These are phyloP conservation scores for Cryphonectria naterciae DNA, from an alignment of 2,329 filamentous ascomycete genomes.

Conservation along the genomic window DNA sequence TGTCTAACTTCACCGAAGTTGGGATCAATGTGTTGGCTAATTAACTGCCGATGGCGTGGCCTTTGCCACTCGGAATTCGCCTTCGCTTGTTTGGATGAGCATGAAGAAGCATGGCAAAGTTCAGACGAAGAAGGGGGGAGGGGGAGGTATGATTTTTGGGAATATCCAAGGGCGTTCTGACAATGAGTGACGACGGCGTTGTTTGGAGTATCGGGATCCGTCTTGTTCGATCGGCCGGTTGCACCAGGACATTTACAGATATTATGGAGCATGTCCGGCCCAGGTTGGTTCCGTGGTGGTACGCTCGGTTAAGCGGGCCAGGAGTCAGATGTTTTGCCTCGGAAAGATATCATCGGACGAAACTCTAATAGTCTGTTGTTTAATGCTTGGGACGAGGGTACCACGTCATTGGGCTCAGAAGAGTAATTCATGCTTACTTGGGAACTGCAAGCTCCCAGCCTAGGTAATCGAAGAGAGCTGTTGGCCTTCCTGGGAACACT, in stretches of 20 bases:
- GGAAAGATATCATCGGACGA: conserved; percentile 8
- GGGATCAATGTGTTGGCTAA: conserved; percentile 22
- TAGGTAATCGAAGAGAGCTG: neutral
- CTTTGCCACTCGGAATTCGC: conserved; percentile 7
- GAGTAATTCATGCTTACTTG: neutral
- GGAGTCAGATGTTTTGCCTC: conserved; percentile 1
- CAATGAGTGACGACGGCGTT: conserved; percentile 12
- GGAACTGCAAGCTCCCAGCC: neutral
- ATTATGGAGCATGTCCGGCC: neutral
- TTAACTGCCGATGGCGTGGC: conserved; percentile 14
- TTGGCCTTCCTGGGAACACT: neutral
- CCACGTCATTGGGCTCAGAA: neutral
- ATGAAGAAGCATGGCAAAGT: conserved; percentile 15
- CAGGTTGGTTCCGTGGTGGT: neutral
- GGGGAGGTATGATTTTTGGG: neutral
- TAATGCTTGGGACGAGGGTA: neutral
- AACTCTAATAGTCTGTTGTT: conserved; percentile 2
- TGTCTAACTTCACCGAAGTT: conserved; percentile 26
- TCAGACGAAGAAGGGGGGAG: neutral
- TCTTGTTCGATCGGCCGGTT: neutral
- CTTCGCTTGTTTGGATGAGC: conserved; percentile 8
- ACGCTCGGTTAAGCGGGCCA: neutral
- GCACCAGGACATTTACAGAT: neutral
- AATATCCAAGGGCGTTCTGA: neutral
- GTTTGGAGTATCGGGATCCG: conserved; percentile 7